phyloP scores from a whole-genome alignment of 768 basidiomycete genomes.

The Pulveroboletus sp. region DNA sequence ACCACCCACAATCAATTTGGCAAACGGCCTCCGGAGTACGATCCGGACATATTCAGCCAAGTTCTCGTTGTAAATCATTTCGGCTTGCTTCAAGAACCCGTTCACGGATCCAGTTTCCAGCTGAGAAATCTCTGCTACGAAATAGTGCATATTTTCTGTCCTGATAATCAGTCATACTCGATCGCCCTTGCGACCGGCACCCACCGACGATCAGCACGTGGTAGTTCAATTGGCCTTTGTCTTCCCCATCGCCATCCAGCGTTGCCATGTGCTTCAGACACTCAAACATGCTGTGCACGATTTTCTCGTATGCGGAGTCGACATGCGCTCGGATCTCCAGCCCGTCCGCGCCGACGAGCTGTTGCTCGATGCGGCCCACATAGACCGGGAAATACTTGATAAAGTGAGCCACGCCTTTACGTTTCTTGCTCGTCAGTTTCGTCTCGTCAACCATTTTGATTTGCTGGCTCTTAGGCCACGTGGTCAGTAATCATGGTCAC shows the following conservation, averaged over 20 bases:
- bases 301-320: constrained; percentile 80
- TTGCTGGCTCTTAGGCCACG: constrained; percentile 66
- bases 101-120: constrained; percentile 62
- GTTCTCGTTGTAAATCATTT: constrained; percentile 87
- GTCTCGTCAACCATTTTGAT: constrained; percentile 86
- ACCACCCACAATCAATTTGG: constrained; percentile 75
- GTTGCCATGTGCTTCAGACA: constrained; percentile 95
- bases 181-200: constrained; percentile 21
- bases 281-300: constrained; percentile 89
- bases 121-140: constrained; percentile 75
- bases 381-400: constrained; percentile 92
- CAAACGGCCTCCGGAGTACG: constrained; percentile 80
- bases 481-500: constrained; percentile 1
- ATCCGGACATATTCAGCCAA: constrained; percentile 81
- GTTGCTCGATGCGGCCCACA: constrained; percentile 76
- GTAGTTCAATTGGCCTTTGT: constrained; percentile 95
- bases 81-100: constrained; percentile 66
- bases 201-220: constrained; percentile 92
- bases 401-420: constrained; percentile 88
- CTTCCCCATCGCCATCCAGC: constrained; percentile 87
- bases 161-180: constrained; percentile 3
- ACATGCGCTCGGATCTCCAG: constrained; percentile 76
- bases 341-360: constrained; percentile 71
- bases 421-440: constrained; percentile 87
- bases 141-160: constrained; percentile 95